Base-by-base conservation (phyloP, 169 alveolate species). In the Babesia sp. region DNA sequence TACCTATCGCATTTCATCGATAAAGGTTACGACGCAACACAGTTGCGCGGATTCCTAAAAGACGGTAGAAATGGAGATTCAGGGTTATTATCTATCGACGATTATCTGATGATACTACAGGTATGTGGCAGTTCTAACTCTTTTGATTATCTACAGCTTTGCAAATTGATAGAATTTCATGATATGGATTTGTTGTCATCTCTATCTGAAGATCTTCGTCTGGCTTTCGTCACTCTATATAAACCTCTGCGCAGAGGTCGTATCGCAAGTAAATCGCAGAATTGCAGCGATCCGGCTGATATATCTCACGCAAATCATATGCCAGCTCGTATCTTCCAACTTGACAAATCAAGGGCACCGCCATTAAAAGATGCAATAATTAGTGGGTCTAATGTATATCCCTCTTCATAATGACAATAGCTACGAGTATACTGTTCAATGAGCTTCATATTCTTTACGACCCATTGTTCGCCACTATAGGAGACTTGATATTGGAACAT, bases 391-490 rank as follows among this genome's bases (percentile, higher is more conserved):
- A 1, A n/a, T 18, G 12, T 0, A 48, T 34, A 34, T 29, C 3
- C 11, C 22, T 5, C 16, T 20, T 12, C 31, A 42, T 28, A 16
- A 4, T 11, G 0, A 16, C 6, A 55, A 20, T 54, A 78, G 86
- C 71, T 18, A 39, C 66, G 6, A 55, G 86, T 58, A 22, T 29
- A 12, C 16, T 70, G 6, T 78, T 28, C 66, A 78, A 78, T 46
- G 67, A 70, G 39, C 60, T 78, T 36, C 20, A 54, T 36, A 56
- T 78, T 22, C 56, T 78, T 18, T 57, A 78, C 41, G 86, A 78
- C 66, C 86, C 86, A 1, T 45, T 78, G 51, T 78, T 78, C 36
- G 33, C 42, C 33, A 54, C 81, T 8, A 78, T 78, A n/a, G 71
- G 79, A 7, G 51, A 67, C 55, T 9, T 53, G 33, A 28, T 68